These are phyloP conservation scores for Aspergillus sp. DNA, from an alignment of 2,329 filamentous ascomycete genomes.

Conservation along the genomic window DNA sequence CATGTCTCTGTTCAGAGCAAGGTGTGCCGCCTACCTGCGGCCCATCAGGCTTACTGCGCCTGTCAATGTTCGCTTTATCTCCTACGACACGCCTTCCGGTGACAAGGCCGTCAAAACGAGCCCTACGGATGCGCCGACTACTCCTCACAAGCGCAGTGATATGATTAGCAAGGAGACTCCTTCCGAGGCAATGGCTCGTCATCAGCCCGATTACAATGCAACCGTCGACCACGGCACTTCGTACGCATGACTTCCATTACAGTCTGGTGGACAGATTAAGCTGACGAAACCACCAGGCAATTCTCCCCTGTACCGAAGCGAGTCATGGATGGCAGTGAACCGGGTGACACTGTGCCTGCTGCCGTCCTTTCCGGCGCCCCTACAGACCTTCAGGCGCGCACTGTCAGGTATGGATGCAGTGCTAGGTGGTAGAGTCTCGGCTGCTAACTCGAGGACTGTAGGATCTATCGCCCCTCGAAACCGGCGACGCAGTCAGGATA, in stretches of 20 bases:
- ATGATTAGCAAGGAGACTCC: slow-evolving; percentile 44
- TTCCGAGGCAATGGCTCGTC: slow-evolving; percentile 45
- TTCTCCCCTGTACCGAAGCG: slow-evolving; percentile 86
- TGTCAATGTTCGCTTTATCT: slow-evolving; percentile 29
- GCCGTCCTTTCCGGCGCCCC: slow-evolving; percentile 86
- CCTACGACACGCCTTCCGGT: slow-evolving; percentile 33
- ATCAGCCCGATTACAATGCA: slow-evolving; percentile 72
- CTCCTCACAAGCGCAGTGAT: slow-evolving; percentile 30
- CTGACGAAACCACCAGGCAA: slow-evolving; percentile 47
- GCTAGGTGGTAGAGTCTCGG: too few species aligned
- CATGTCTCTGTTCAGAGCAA: slow-evolving; percentile 60
- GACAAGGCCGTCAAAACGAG: slow-evolving; percentile 48
- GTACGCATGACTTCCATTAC: slow-evolving; percentile 44
- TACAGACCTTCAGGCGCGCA: slow-evolving; percentile 83
- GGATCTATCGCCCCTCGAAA: slow-evolving; percentile 86
- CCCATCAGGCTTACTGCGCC: slow-evolving; percentile 20
- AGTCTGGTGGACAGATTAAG: slow-evolving; percentile 4
- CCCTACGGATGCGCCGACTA: slow-evolving; percentile 35
- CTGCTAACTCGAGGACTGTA: too few species aligned
- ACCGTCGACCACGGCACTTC: slow-evolving; percentile 82
- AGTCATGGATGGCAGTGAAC: slow-evolving; percentile 85
- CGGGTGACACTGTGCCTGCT: slow-evolving; percentile 62
- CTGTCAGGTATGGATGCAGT: slow-evolving; percentile 62
- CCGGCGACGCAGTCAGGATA: slow-evolving; percentile 92
- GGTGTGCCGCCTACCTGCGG: slow-evolving; percentile 27